Evolutionary conservation across 805 yeast genomes (phyloP).

Genomic region (Cephaloascus albidus): DNA sequence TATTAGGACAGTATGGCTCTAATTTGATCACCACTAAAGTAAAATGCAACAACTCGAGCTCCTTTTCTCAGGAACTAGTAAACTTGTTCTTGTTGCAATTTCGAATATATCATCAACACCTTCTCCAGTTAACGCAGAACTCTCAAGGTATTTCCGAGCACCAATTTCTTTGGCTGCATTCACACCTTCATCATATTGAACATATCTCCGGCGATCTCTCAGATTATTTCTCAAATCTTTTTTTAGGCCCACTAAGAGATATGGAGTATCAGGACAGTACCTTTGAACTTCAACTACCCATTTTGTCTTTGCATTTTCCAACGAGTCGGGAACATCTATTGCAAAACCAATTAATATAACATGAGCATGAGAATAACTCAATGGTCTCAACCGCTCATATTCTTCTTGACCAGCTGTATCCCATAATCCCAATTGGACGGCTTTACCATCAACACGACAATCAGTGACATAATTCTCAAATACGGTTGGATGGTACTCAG

Average conservation of each 20-base stretch:
- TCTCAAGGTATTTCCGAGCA: conserved; percentile 76
- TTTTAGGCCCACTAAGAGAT: conserved; percentile 74
- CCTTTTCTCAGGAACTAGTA: conserved; percentile 27
- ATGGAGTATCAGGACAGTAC: conserved; percentile 76
- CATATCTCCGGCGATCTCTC: conserved; percentile 30
- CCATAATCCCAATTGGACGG: conserved; percentile 84
- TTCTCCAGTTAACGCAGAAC: conserved; percentile 88
- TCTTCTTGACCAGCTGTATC: conserved; percentile 98
- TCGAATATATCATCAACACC: conserved; percentile 94
- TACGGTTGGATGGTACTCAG: conserved; percentile 89
- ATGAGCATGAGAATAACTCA: conserved; percentile 82
- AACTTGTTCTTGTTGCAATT: conserved; percentile 77
- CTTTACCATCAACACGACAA: conserved; percentile 88
- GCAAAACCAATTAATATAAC: conserved; percentile 83
- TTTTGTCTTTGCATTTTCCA: conserved; percentile 72
- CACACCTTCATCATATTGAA: conserved; percentile 53
- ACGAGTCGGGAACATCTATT: conserved; percentile 73
- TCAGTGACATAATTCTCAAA: conserved; percentile 93
- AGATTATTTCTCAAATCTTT: conserved; percentile 59
- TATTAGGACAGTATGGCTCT: too few species aligned
- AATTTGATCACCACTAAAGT: neutral
- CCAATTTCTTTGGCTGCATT: conserved; percentile 67
- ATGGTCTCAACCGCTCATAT: conserved; percentile 81
- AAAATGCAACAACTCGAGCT: neutral
- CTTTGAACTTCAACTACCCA: conserved; percentile 82